Conservation (phyloP, 768 basidiomycete species). For the Tulasnella sp. region DNA sequence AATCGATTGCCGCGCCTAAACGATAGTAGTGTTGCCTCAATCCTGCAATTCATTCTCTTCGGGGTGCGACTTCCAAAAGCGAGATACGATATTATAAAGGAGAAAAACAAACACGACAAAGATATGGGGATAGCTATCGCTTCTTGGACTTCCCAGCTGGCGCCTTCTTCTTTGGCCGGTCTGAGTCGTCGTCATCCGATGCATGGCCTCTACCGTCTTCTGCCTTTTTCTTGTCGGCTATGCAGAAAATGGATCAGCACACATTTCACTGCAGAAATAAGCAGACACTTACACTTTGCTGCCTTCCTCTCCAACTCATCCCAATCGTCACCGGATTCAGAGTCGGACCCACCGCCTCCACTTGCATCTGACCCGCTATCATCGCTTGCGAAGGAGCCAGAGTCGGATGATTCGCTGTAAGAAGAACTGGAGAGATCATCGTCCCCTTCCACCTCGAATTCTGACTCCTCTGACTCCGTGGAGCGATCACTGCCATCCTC, state of each 20-base stretch:
- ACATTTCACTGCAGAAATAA: neutral
- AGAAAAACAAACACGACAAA: neutral
- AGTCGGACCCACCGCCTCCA: constrained; percentile 45
- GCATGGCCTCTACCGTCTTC: constrained; percentile 26
- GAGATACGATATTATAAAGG: neutral
- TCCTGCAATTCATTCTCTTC: neutral
- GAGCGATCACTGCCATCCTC: constrained; percentile 39
- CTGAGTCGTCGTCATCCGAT: constrained; percentile 33
- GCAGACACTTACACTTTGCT: constrained; percentile 52
- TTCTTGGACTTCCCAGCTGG: neutral
- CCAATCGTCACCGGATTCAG: constrained; percentile 77
- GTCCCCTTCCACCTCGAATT: constrained; percentile 45
- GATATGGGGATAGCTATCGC: neutral
- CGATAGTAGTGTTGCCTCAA: too few relatives aligned
- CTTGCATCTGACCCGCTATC: constrained; percentile 59
- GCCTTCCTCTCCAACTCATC: constrained; percentile 90
- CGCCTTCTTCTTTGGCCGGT: constrained; percentile 33
- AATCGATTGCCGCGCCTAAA: neutral
- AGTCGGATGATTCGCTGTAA: constrained; percentile 42
- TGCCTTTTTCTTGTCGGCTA: constrained; percentile 39
- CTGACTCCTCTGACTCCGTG: constrained; percentile 52
- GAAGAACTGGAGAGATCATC: constrained; percentile 33
- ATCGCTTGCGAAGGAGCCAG: constrained; percentile 42
- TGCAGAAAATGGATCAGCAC: constrained; percentile 4
- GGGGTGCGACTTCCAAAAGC: neutral